Evolutionary conservation across 139 green algal genomes (phyloP), one percentile per base, ranked within the genome.

Genomic region (Ostreobium quekettii): DNA sequence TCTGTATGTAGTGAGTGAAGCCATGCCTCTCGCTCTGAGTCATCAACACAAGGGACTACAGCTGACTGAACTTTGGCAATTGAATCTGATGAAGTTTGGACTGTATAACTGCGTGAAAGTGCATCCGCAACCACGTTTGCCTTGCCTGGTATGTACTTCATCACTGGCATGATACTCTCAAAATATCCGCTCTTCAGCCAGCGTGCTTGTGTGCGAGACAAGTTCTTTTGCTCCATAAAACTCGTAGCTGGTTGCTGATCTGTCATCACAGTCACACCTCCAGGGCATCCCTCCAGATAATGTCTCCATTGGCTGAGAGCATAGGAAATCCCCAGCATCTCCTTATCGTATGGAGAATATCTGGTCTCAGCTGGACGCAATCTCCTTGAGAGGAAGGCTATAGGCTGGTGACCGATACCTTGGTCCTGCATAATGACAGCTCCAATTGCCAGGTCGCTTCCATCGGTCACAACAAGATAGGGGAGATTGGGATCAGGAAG

Each of bases 261-360:
- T 36, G 53, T 62, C 19, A 62, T 11, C 11, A 62, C 19, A 7
- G 8, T 62, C n/a, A 62, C 53, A 32, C 53, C 53, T 62, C 53
- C 53, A 62, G 11, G 11, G 19, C 53, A 62, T 8, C n/a, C 53
- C n/a, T 62, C 53, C 15, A 62, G 15, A 29, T 62, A 62, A n/a
- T 62, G 53, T 26, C 53, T 62, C 53, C 53, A 62, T n/a, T 62
- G 53, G 19, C 11, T 62, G 19, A 62, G 29, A 35, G 53, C 53
- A 35, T 35, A 62, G 19, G 11, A n/a, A 8, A 29, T 29, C 7
- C n/a, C 53, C 33, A 7, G n/a, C 19, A 62, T 36, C n/a, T 62
- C 53, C 53, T 26, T 62, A 24, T 62, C 53, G 33, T 62, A 62
- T 11, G 53, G n/a, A 29, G 53, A 62, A 29, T 62, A 62, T 62